Evolutionary conservation across 2,329 filamentous ascomycete species (phyloP), one percentile per base, ranked within the genome.

Genomic region (Ceratocystis smalleyi): DNA sequence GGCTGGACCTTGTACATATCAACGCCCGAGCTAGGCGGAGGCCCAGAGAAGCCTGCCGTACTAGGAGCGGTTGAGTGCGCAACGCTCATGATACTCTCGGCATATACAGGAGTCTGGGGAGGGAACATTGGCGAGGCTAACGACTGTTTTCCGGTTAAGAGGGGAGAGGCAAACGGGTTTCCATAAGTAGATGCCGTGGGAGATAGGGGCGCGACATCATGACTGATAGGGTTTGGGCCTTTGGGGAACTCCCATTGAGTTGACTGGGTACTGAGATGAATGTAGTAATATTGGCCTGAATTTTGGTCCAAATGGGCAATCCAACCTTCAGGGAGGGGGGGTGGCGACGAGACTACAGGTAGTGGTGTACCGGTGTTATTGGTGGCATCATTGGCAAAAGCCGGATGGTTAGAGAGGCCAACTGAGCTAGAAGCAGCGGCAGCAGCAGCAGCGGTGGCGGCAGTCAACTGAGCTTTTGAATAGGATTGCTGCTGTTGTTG

Each of bases 241-340:
- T 96, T 97, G 32, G 94, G 94, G 69, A 97, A 97, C 71, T 99
- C 94, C 94, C 94, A 99, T 72, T 99, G 94, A 0, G 94, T 99
- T 2, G 91, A 90, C 72, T 97, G 94, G 0, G 89, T 91, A 1
- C 91, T 88, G 35, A 99, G 80, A 73, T 99, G 94, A 66, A 99
- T 99, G 71, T 99, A 99, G 74, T 99, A 99, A 75, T 97, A 99
- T 72, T 97, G 92, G 1, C 94, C 94, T 1, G 92, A 97, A 72
- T 88, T 96, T 69, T 90, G 88, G 72, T 99, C 94, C 3, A 97
- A 80, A 73, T 97, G 94, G 22, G 94, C 90, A 71, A 99, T 97
- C 94, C 94, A 99, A 43, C 94, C 94, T 76, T 99, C 94, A 5
- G 94, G 94, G 17, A 99, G 80, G 1, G 92, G 94, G 24, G 94